Conservation (phyloP, 352 stramenopile genomes). For the Poterioochromonas sp. region DNA sequence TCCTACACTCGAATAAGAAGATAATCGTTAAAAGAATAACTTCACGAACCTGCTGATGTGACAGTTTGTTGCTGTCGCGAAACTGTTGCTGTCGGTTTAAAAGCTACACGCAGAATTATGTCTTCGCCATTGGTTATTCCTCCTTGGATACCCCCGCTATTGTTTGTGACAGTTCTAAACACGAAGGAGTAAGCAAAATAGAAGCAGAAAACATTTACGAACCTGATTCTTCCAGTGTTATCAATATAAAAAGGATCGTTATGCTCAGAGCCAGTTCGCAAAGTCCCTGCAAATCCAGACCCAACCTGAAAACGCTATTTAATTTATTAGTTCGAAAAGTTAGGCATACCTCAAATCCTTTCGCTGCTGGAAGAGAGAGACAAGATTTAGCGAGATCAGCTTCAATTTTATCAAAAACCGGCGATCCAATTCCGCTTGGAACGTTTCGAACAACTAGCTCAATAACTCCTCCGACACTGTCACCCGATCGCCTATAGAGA, state of each 20-base stretch:
- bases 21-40: background rate
- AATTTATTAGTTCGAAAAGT: background rate
- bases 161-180: slow-evolving; percentile 62
- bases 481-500: slow-evolving; percentile 44
- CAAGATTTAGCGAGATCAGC: slow-evolving; percentile 95
- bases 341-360: slow-evolving; percentile 92
- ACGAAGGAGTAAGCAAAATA: background rate
- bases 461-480: slow-evolving; percentile 84
- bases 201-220: background rate
- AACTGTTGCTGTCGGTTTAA: slow-evolving; percentile 98
- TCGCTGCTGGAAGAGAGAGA: slow-evolving; percentile 95
- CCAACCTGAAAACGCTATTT: slow-evolving; percentile 35
- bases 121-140: slow-evolving; percentile 95
- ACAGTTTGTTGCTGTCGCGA: slow-evolving; percentile 82
- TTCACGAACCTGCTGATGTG: slow-evolving; percentile 61
- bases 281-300: slow-evolving; percentile 83
- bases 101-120: slow-evolving; percentile 95
- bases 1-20: background rate
- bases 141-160: slow-evolving; percentile 85
- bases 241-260: slow-evolving; percentile 95
- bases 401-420: slow-evolving; percentile 98
- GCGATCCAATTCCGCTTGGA: slow-evolving; percentile 78
- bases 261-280: slow-evolving; percentile 89
- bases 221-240: slow-evolving; percentile 53
- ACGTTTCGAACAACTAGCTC: slow-evolving; percentile 93